phyloP scores from a whole-genome alignment of 192 early-diverging fungal species.

The Rhizophlyctis rosea region DNA sequence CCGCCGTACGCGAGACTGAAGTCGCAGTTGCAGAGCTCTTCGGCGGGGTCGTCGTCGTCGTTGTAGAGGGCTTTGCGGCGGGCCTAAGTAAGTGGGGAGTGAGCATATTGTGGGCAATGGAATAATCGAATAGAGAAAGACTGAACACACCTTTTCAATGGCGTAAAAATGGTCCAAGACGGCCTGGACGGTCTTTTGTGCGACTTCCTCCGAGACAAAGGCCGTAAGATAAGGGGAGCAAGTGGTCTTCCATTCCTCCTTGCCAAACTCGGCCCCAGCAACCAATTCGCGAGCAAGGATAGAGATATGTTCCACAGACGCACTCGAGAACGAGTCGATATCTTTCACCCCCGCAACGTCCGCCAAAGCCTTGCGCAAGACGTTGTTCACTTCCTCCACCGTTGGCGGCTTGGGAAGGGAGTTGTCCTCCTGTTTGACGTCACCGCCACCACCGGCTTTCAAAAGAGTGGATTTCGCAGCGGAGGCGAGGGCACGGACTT shows the following conservation, averaged over 20 bases:
- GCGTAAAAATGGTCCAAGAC: slow-evolving; percentile 18
- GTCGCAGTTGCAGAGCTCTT: slow-evolving; percentile 53
- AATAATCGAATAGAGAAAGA: not conserved
- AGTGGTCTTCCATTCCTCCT: slow-evolving; percentile 34
- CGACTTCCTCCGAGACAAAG: slow-evolving; percentile 27
- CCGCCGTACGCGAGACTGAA: slow-evolving; percentile 57
- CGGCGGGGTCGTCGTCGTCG: slow-evolving; percentile 46
- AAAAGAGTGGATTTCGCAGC: slow-evolving; percentile 63
- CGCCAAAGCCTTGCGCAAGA: slow-evolving; percentile 12
- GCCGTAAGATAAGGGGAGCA: slow-evolving; percentile 30
- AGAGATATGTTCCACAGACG: slow-evolving; percentile 23
- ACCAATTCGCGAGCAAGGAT: slow-evolving; percentile 19
- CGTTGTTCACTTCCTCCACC: slow-evolving; percentile 19
- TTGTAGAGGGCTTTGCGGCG: slow-evolving; percentile 22
- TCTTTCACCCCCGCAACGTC: slow-evolving; percentile 24
- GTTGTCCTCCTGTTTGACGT: not conserved
- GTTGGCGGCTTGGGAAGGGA: slow-evolving; percentile 9
- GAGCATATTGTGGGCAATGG: slow-evolving; percentile 12
- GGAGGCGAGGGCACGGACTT: slow-evolving; percentile 51
- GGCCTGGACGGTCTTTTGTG: slow-evolving; percentile 1
- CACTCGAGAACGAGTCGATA: slow-evolving; percentile 28
- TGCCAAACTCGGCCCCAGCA: slow-evolving; percentile 15
- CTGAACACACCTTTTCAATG: slow-evolving; percentile 23
- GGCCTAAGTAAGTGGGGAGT: slow-evolving; percentile 22
- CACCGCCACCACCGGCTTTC: slow-evolving; percentile 43